A percentile compares a stretch with the other conserved stretches of the same genome.
Conservation (phyloP, 257 asterid species). For the Solanum virginianum region DNA sequence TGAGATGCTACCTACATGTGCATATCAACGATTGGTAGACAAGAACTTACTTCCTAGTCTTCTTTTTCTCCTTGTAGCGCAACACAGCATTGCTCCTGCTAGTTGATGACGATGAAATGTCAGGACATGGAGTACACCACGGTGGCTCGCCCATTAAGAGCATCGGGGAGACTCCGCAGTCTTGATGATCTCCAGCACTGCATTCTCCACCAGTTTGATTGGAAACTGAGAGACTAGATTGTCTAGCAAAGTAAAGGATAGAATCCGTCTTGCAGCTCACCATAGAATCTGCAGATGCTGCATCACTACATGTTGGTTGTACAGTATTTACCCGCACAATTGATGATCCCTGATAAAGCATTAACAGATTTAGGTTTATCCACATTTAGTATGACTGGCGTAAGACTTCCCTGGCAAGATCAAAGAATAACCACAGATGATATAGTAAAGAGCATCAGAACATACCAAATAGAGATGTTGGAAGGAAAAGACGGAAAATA, state of each 20-base stretch:
- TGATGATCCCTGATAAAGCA: conserved; percentile 33
- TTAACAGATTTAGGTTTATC: neutral
- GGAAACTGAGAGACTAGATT: conserved; percentile 49
- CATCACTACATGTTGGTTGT: conserved; percentile 79
- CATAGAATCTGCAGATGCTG: conserved; percentile 71
- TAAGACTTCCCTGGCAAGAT: neutral
- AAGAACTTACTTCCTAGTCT: conserved; percentile 48
- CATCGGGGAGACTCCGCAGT: conserved; percentile 59
- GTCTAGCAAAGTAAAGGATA: conserved; percentile 43
- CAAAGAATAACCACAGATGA: neutral
- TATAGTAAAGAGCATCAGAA: neutral
- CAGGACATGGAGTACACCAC: conserved; percentile 54
- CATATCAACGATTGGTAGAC: neutral
- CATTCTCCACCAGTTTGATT: conserved; percentile 63
- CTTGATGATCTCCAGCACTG: conserved; percentile 49
- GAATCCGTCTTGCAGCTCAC: conserved; percentile 85
- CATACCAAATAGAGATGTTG: neutral
- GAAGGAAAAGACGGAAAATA: neutral
- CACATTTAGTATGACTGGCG: neutral
- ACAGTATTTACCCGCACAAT: conserved; percentile 24
- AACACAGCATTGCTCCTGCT: conserved; percentile 75
- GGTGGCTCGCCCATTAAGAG: conserved; percentile 61
- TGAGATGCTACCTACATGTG: neutral
- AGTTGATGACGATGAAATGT: conserved; percentile 39
- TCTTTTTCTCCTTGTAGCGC: conserved; percentile 97